phyloP scores from a whole-genome alignment of 2,329 filamentous ascomycete species.

The Diaporthe batatas region DNA sequence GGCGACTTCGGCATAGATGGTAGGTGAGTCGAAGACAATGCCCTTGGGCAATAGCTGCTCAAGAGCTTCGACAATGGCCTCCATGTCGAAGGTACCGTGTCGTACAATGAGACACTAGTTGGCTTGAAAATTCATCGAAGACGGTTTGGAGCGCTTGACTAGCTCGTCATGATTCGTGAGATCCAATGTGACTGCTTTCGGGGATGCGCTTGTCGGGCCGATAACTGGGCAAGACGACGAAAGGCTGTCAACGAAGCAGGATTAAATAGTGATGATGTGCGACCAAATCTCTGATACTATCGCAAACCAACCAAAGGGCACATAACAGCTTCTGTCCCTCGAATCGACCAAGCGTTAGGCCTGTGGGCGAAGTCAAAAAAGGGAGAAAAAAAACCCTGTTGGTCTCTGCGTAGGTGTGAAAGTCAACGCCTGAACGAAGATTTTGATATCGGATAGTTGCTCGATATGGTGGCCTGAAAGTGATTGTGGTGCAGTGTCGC shows the following conservation, averaged over 20 bases:
- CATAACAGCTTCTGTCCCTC: slow-evolving; percentile 17
- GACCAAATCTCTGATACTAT: slow-evolving; percentile 9
- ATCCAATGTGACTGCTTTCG: background rate
- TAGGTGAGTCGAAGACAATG: slow-evolving; percentile 66
- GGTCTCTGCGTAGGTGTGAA: background rate
- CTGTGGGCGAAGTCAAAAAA: background rate
- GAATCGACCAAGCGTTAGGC: background rate
- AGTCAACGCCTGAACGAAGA: slow-evolving; percentile 16
- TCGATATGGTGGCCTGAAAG: slow-evolving; percentile 33
- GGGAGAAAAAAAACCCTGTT: background rate
- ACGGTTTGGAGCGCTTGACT: slow-evolving; percentile 12
- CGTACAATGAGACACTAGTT: slow-evolving; percentile 21
- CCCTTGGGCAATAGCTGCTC: slow-evolving; percentile 68
- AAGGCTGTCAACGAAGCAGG: background rate
- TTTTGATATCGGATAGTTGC: slow-evolving; percentile 13
- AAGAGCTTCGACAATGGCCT: slow-evolving; percentile 46
- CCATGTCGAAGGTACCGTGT: slow-evolving; percentile 31
- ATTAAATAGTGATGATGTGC: background rate
- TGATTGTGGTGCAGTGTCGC: slow-evolving; percentile 9
- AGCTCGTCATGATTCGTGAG: slow-evolving; percentile 38
- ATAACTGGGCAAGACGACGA: background rate
- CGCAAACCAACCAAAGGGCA: background rate
- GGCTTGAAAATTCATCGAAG: slow-evolving; percentile 30
- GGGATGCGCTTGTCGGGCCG: background rate
- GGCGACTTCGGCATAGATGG: slow-evolving; percentile 68